phyloP scores from a whole-genome alignment of 2,329 filamentous ascomycete species.

The Corynespora cassiicola region DNA sequence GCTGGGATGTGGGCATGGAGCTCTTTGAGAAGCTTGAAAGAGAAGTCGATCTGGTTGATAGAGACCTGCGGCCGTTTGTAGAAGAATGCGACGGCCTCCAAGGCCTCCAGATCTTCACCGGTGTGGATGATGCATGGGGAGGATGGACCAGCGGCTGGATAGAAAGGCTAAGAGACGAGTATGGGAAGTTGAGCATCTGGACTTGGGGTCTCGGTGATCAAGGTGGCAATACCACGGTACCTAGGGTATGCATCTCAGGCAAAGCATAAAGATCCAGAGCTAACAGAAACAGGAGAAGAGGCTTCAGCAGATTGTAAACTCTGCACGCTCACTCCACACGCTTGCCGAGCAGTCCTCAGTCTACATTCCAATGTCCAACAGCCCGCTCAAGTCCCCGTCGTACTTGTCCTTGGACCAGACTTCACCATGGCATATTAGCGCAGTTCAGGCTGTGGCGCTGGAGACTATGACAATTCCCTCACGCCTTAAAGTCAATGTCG shows the following conservation, averaged over 20 bases:
- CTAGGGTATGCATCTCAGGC: conserved; percentile 49
- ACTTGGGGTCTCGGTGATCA: conserved; percentile 80
- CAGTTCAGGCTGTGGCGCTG: conserved; percentile 75
- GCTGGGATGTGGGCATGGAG: conserved; percentile 55
- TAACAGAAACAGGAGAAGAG: conserved; percentile 61
- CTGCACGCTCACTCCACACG: conserved; percentile 73
- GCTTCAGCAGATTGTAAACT: conserved; percentile 72
- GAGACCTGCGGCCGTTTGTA: conserved; percentile 83
- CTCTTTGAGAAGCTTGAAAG: conserved; percentile 52
- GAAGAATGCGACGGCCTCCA: conserved; percentile 96
- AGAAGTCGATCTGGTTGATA: conserved; percentile 80
- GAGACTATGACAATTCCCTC: conserved; percentile 82
- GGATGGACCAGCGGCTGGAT: conserved; percentile 53
- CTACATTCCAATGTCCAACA: conserved; percentile 73
- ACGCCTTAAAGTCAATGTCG: conserved; percentile 61
- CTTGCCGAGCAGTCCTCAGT: conserved; percentile 76
- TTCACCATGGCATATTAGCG: conserved; percentile 82
- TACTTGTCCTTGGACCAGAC: conserved; percentile 66
- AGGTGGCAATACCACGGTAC: conserved; percentile 29
- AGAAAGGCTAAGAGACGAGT: conserved; percentile 83
- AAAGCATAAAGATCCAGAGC: conserved; percentile 1
- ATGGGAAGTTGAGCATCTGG: conserved; percentile 86
- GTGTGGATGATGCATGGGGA: conserved; percentile 61
- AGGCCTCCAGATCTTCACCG: conserved; percentile 72
- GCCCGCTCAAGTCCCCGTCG: conserved; percentile 61